Evolutionary conservation across 1,139 yeast genomes (phyloP), one percentile per base, ranked within the genome.

Genomic region (Saccharomycopsis hybrid): DNA sequence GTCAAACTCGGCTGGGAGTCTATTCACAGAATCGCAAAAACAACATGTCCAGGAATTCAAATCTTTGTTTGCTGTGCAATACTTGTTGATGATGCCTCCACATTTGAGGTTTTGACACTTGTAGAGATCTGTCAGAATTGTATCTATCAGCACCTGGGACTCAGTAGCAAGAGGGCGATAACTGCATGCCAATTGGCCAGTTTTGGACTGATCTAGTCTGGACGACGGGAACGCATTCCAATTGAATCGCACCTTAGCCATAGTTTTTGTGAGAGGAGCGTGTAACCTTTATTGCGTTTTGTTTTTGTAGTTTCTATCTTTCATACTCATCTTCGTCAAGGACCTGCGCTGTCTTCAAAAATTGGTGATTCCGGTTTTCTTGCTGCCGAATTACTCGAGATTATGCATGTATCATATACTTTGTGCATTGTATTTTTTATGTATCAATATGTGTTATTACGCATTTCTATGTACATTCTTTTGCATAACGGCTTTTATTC

Each of bases 221-320:
- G 46, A 36, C 8, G 29, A 27, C 2, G 55, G 55, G 31, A 52
- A 50, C 5, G 7, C 30, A 28, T 52, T 45, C 55, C 55, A 52
- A 41, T 50, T 52, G 52, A 52, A 52, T 9, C 42, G 18, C 35
- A 45, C 13, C 9, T 44, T 39, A 35, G 39, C 25, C 35, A 28
- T 40, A 18, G 24, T 36, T 8, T 25, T 4, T 8, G 24, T 36
- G 8, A 18, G 27, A 18, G 8, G 24, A 8, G 13, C 4, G 4
- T 36, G 4, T 8, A 36, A 8, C 18, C 7, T n/a, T 27, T 8
- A 13, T 36, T 36, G 27, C 24, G 13, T 36, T 36, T 27, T 5
- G 13, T 8, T 8, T 32, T 8, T 8, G 8, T 11, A 32, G 8
- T 32, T 32, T 32, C 35, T 36, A 36, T n/a, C 24, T 36, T 42